These are phyloP conservation scores for Neoboletus subvelutipes DNA, from an alignment of 768 basidiomycete genomes.

Conservation along the genomic window DNA sequence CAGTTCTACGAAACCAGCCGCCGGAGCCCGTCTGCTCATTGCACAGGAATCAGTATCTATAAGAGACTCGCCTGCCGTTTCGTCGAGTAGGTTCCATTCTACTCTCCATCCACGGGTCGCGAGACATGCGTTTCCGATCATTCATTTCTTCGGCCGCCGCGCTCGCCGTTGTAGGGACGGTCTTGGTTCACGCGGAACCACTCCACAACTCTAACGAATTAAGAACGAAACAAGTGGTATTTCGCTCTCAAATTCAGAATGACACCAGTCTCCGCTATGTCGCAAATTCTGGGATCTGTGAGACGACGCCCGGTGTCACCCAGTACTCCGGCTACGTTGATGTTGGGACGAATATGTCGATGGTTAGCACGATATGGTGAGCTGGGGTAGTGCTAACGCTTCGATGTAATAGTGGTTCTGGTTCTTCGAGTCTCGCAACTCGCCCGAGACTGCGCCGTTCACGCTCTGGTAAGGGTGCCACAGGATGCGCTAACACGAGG, in stretches of 20 bases:
- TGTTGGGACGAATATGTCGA: conserved; percentile 55
- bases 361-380: conserved; percentile 37
- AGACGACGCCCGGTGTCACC: conserved; percentile 59
- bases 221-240: neutral
- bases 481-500: neutral
- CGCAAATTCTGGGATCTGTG: conserved; percentile 60
- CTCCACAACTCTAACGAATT: neutral
- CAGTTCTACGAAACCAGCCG: too few species aligned
- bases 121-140: conserved; percentile 14
- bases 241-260: conserved; percentile 20
- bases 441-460: conserved; percentile 62
- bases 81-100: neutral
- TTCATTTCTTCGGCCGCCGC: neutral
- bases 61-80: neutral
- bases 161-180: neutral
- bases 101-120: neutral
- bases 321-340: conserved; percentile 66
- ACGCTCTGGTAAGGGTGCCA: conserved; percentile 51
- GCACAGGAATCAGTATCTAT: neutral
- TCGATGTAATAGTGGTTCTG: conserved; percentile 57
- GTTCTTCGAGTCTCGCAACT: conserved; percentile 66
- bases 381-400: conserved; percentile 1
- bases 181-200: neutral
- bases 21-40: too few species aligned
- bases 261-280: conserved; percentile 46